Evolutionary conservation across 345 rosid species (phyloP).

Genomic region (Crucihimalaya himalaica): DNA sequence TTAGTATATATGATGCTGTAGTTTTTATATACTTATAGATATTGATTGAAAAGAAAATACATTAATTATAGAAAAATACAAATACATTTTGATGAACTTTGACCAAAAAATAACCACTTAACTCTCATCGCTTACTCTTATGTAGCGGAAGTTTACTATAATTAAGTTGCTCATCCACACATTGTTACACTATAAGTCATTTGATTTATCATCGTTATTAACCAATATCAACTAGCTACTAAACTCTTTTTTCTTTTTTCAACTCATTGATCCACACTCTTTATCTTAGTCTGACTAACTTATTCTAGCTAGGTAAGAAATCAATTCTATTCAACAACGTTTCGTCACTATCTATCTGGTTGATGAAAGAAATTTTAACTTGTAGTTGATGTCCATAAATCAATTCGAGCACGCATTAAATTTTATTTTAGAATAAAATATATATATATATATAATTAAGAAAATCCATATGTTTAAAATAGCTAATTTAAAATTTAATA

Average conservation of each 20-base stretch:
- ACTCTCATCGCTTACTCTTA: slow-evolving; percentile 2
- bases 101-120: slow-evolving; percentile 14
- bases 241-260: not conserved
- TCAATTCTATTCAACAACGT: not conserved
- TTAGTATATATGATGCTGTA: not conserved
- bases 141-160: slow-evolving; percentile 8
- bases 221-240: not conserved
- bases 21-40: too few species aligned
- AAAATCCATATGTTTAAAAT: too few species aligned
- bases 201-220: not conserved
- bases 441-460: too few species aligned
- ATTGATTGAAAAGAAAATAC: not conserved
- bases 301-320: not conserved
- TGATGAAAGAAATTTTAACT: not conserved
- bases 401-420: not conserved
- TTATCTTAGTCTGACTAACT: not conserved
- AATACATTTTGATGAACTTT: slow-evolving; percentile 2
- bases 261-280: not conserved
- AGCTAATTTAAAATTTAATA: not conserved
- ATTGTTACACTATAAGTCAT: not conserved
- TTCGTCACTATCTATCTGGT: not conserved
- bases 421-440: not conserved
- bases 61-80: not conserved
- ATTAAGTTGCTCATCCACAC: not conserved
- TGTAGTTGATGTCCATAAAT: not conserved